These are phyloP conservation scores for Actinomortierella wolfii DNA, from an alignment of 371 early-diverging fungal species.

Conservation along the genomic window DNA sequence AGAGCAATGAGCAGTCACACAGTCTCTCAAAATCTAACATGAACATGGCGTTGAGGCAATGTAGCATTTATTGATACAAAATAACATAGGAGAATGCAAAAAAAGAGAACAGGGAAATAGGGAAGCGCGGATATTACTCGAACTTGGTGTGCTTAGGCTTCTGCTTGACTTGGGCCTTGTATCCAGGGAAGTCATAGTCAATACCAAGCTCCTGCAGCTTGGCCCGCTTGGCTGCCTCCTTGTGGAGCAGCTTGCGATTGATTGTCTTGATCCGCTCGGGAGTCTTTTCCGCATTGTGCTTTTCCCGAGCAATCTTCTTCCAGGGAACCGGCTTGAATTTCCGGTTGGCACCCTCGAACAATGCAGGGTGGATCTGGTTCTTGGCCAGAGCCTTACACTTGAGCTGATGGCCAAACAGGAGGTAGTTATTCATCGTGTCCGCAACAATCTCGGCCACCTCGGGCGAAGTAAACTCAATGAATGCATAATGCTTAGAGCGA, in stretches of 20 bases:
- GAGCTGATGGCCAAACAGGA: conserved; percentile 80
- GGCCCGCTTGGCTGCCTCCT: conserved; percentile 60
- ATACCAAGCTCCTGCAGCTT: conserved; percentile 70
- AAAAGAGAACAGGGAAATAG: too few relatives aligned
- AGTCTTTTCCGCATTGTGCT: conserved; percentile 64
- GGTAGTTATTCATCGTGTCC: conserved; percentile 96
- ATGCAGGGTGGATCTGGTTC: conserved; percentile 70
- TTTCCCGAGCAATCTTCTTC: conserved; percentile 55
- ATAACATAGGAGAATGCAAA: too few relatives aligned
- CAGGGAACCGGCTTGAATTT: conserved; percentile 64
- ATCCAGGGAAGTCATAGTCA: conserved; percentile 83
- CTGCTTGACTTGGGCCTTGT: conserved; percentile 43
- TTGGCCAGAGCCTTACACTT: conserved; percentile 65
- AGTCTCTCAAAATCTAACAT: too few relatives aligned
- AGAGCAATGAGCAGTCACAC: too few relatives aligned
- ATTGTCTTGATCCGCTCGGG: conserved; percentile 50
- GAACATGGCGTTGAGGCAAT: too few relatives aligned
- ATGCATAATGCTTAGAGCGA: conserved; percentile 88
- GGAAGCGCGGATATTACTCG: conserved; percentile 3
- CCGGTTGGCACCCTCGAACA: conserved; percentile 71
- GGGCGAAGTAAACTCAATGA: conserved; percentile 81
- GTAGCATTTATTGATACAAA: too few relatives aligned
- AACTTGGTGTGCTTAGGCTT: conserved; percentile 48
- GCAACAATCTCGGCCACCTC: conserved; percentile 91
- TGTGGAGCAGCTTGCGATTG: conserved; percentile 50